A percentile compares a stretch with the other conserved stretches of the same genome.
These are phyloP conservation scores for Myriosclerotinia curreyana DNA, from an alignment of 2,329 filamentous ascomycete genomes.

Conservation along the genomic window DNA sequence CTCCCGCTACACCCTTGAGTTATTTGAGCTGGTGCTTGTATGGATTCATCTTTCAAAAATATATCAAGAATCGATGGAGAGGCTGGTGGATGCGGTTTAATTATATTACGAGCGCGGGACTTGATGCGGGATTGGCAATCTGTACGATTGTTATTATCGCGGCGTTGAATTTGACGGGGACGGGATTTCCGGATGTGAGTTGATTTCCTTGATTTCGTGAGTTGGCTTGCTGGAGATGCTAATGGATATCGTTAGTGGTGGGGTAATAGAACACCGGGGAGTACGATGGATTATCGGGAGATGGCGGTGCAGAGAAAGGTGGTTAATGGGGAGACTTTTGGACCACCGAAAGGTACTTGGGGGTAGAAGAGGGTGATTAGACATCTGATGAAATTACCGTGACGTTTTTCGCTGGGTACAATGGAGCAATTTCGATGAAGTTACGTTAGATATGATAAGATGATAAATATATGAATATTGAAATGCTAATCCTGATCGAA, in stretches of 20 bases:
- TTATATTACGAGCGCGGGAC: slow-evolving; percentile 68
- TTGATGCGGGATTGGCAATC: slow-evolving; percentile 66
- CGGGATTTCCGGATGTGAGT: slow-evolving; percentile 50
- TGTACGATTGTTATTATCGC: slow-evolving; percentile 70
- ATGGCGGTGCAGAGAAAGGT: slow-evolving; percentile 27
- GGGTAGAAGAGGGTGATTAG: neutral
- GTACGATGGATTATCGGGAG: slow-evolving; percentile 28
- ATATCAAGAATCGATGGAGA: slow-evolving; percentile 60
- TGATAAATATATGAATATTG: no score
- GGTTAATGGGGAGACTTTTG: slow-evolving; percentile 27
- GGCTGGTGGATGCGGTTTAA: slow-evolving; percentile 80
- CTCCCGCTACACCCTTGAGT: slow-evolving; percentile 67
- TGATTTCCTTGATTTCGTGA: neutral
- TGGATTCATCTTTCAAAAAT: slow-evolving; percentile 67
- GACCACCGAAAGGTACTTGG: slow-evolving; percentile 21
- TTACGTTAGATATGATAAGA: no score
- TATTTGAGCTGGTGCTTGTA: slow-evolving; percentile 67
- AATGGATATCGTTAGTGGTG: slow-evolving; percentile 52
- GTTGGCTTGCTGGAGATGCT: neutral
- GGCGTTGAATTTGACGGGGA: slow-evolving; percentile 58
- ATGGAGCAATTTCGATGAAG: no score
- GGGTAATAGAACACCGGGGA: slow-evolving; percentile 51
- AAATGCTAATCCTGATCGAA: no score
- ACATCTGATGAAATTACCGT: neutral
- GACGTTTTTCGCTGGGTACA: no score